These are phyloP conservation scores for Didymella arachidicola DNA, from an alignment of 2,329 filamentous ascomycete genomes.

Conservation along the genomic window DNA sequence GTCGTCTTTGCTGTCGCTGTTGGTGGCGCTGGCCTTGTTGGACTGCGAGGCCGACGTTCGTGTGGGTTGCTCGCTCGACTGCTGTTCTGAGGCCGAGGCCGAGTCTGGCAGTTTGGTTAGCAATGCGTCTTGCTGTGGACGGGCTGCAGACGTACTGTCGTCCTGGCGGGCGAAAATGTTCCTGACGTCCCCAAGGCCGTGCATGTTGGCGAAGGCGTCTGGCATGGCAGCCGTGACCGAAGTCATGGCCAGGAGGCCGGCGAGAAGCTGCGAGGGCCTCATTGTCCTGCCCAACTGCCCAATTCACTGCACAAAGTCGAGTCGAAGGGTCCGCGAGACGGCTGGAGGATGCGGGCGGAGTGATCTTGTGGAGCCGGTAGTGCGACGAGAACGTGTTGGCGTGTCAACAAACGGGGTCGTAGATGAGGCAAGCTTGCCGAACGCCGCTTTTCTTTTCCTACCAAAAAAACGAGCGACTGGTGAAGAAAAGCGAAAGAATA, in stretches of 20 bases:
- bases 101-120: slow-evolving; percentile 18
- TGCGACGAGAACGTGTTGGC: slow-evolving; percentile 35
- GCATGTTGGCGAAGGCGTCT: slow-evolving; percentile 43
- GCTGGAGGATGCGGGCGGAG: slow-evolving; percentile 27
- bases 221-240: slow-evolving; percentile 47
- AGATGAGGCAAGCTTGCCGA: slow-evolving; percentile 25
- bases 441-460: slow-evolving; percentile 30
- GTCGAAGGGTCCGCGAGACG: slow-evolving; percentile 17
- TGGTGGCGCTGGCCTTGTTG: slow-evolving; percentile 19
- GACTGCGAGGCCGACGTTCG: slow-evolving; percentile 15
- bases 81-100: slow-evolving; percentile 26
- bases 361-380: slow-evolving; percentile 28
- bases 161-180: slow-evolving; percentile 44
- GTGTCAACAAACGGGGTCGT: slow-evolving; percentile 38
- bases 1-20: slow-evolving; percentile 25
- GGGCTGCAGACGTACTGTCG: slow-evolving; percentile 30
- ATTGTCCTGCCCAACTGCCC: slow-evolving; percentile 30
- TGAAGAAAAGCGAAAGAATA: slow-evolving; percentile 30
- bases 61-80: slow-evolving; percentile 22
- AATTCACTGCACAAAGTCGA: slow-evolving; percentile 10
- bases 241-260: slow-evolving; percentile 49
- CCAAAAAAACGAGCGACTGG: slow-evolving; percentile 50
- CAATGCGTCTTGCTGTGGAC: neutral
- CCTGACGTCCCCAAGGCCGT: slow-evolving; percentile 39
- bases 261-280: slow-evolving; percentile 51